Evolutionary conservation across 345 rosid species (phyloP), one percentile per base, ranked within the genome.

Genomic region (Odontarrhena argentea): DNA sequence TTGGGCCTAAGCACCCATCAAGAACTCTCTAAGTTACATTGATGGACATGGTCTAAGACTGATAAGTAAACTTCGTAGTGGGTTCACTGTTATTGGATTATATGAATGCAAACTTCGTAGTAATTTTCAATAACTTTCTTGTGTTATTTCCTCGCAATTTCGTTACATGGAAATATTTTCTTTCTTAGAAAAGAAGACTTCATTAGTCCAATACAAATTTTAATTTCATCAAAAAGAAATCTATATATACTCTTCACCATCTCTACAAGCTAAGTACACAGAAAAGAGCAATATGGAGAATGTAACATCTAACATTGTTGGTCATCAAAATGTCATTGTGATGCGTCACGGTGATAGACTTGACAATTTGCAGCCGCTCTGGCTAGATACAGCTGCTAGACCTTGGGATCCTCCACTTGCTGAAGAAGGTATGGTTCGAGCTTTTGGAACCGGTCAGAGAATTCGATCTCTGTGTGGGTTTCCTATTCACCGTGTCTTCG

Each of bases 261-360:
- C 32, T 18, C 30, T 46, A 55, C 44, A 10, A 0, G 12, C 64
- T 55, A 63, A 62, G 11, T 42, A 47, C 53, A 63, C 7, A 55
- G 11, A 4, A 72, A 58, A 65, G 42, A 72, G n/a, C 49, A 51
- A 73, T 18, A 18, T 65, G 76, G 76, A 58, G 35, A 50, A 24
- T 25, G 26, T 61, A 58, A 73, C 44, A 43, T 9, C 18, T 11
- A 59, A 35, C 37, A 41, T 5, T 3, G 0, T 41, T 41, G 51
- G 77, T 65, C 45, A 55, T 67, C 96, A 92, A 56, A 77, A 85
- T 74, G 83, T 93, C 36, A 64, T 93, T 49, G 87, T 93, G 15
- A 85, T 93, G 92, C 80, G 98, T 35, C 98, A 90, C 66, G 96
- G 97, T n/a, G 95, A 90, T 66, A 85, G 97, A 4, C 12, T 84